Percentiles rank a stretch among this genome's conserved stretches.
phyloP scores from a whole-genome alignment of 805 yeast species.

The Jamesozyma rosinii region DNA sequence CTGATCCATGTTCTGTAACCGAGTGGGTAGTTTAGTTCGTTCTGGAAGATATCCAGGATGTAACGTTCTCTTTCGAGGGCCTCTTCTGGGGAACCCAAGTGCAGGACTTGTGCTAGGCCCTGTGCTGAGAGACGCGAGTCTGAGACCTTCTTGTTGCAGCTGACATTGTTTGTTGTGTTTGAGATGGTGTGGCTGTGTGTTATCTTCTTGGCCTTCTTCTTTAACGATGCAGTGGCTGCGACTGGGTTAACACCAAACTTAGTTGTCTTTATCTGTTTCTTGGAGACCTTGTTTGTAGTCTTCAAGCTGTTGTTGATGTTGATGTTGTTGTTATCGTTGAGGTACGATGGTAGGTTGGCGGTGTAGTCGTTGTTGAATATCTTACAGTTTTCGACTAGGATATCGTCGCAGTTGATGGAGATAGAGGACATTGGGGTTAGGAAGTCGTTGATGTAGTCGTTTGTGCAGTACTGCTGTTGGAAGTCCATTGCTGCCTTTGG shows the following conservation, averaged over 20 bases:
- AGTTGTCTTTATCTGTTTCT: not conserved
- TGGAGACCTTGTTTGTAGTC: not conserved
- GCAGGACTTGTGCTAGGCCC: slow-evolving; percentile 45
- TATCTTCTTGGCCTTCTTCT: slow-evolving; percentile 2
- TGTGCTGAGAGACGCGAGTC: slow-evolving; percentile 52
- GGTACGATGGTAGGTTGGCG: not conserved
- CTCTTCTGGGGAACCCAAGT: slow-evolving; percentile 41
- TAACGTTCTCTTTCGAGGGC: slow-evolving; percentile 48
- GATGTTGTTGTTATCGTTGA: not conserved
- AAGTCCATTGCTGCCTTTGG: slow-evolving; percentile 2
- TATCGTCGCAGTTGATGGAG: slow-evolving; percentile 2
- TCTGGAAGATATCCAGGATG: slow-evolving; percentile 43
- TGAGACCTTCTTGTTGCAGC: slow-evolving; percentile 22
- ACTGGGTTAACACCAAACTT: too few relatives aligned
- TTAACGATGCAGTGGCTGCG: not conserved
- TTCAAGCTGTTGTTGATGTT: not conserved
- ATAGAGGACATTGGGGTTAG: slow-evolving; percentile 3
- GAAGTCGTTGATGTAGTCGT: slow-evolving; percentile 1
- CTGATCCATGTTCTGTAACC: slow-evolving; percentile 81
- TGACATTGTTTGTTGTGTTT: slow-evolving; percentile 1
- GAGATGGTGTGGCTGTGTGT: slow-evolving; percentile 6
- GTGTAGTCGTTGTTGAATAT: not conserved
- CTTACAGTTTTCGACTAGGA: not conserved
- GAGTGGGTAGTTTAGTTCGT: slow-evolving; percentile 57
- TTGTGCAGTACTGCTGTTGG: not conserved